A percentile compares a stretch with the other conserved stretches of the same genome.
Evolutionary conservation across 2,329 filamentous ascomycete genomes (phyloP).

Genomic region (Fusarium sp.): DNA sequence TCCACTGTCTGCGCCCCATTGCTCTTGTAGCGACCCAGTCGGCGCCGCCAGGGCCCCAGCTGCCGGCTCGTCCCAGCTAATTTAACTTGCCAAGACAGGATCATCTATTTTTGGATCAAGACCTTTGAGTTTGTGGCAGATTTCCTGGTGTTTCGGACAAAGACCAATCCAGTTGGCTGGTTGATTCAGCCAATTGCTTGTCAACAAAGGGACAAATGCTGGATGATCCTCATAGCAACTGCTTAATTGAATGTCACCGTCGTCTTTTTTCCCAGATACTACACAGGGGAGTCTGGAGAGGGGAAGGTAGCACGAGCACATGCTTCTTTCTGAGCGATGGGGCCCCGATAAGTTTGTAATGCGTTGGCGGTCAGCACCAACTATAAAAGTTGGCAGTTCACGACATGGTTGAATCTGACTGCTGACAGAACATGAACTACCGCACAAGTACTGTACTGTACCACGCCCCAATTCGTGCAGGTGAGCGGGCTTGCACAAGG

Average conservation of each 20-base stretch:
- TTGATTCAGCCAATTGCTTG: slow-evolving; percentile 21
- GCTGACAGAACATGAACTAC: slow-evolving; percentile 18
- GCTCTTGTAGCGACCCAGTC: slow-evolving; percentile 17
- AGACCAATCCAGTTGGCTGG: slow-evolving; percentile 26
- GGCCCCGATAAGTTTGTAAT: slow-evolving; percentile 4
- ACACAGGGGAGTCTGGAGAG: background rate
- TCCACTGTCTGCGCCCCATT: slow-evolving; percentile 37
- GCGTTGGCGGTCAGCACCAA: slow-evolving; percentile 39
- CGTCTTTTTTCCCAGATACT: background rate
- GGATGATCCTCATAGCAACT: slow-evolving; percentile 22
- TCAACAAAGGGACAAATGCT: slow-evolving; percentile 26
- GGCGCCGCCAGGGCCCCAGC: slow-evolving; percentile 25
- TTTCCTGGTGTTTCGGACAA: slow-evolving; percentile 41
- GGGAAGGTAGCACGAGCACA: slow-evolving; percentile 14
- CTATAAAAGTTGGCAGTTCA: slow-evolving; percentile 13
- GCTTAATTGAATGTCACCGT: slow-evolving; percentile 27
- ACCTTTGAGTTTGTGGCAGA: slow-evolving; percentile 27
- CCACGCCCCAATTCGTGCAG: slow-evolving; percentile 30
- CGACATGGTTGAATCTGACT: slow-evolving; percentile 43
- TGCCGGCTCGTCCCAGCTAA: slow-evolving; percentile 40
- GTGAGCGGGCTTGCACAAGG: slow-evolving; percentile 39
- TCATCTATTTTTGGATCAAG: slow-evolving; percentile 42
- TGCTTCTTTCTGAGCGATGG: slow-evolving; percentile 2
- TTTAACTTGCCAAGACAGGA: slow-evolving; percentile 32
- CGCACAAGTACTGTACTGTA: slow-evolving; percentile 1